Evolutionary conservation across 371 early-diverging fungal genomes (phyloP).

Genomic region (Paraphysoderma sedebokerense): DNA sequence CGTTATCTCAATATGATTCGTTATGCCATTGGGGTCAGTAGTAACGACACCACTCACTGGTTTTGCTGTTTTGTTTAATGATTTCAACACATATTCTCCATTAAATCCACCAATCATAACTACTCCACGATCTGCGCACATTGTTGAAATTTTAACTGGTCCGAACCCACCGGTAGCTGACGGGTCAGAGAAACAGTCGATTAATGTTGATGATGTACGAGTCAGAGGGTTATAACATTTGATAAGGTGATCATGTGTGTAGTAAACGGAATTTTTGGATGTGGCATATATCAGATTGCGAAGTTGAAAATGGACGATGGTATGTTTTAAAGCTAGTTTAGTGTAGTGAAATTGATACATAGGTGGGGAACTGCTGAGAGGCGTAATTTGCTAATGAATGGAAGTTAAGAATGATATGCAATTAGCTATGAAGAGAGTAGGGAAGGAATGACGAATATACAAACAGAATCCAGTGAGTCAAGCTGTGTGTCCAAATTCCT

Average conservation of each 20-base stretch:
- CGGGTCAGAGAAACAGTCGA: slow-evolving; percentile 21
- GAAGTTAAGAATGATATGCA: background rate
- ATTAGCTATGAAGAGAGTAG: too few species aligned
- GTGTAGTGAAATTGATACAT: slow-evolving; percentile 23
- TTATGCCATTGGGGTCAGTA: slow-evolving; percentile 26
- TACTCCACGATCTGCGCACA: slow-evolving; percentile 25
- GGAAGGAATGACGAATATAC: too few species aligned
- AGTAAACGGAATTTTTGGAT: slow-evolving; percentile 49
- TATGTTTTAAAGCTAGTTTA: slow-evolving; percentile 11
- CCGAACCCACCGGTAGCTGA: slow-evolving; percentile 13
- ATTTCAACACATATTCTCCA: slow-evolving; percentile 24
- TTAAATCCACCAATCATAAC: slow-evolving; percentile 34
- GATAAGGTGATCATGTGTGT: slow-evolving; percentile 28
- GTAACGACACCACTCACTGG: slow-evolving; percentile 17
- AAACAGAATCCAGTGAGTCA: background rate
- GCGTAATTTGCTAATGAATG: background rate
- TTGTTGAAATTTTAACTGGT: slow-evolving; percentile 30
- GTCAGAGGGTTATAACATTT: slow-evolving; percentile 45
- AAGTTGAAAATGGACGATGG: slow-evolving; percentile 49
- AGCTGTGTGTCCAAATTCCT: background rate
- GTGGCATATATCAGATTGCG: slow-evolving; percentile 51
- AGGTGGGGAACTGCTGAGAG: slow-evolving; percentile 1
- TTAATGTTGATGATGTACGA: slow-evolving; percentile 18
- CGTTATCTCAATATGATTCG: slow-evolving; percentile 40
- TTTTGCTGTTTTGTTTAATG: slow-evolving; percentile 5